Base-by-base conservation (phyloP, 139 green algal species). In the Diplosphaera chodatii region DNA sequence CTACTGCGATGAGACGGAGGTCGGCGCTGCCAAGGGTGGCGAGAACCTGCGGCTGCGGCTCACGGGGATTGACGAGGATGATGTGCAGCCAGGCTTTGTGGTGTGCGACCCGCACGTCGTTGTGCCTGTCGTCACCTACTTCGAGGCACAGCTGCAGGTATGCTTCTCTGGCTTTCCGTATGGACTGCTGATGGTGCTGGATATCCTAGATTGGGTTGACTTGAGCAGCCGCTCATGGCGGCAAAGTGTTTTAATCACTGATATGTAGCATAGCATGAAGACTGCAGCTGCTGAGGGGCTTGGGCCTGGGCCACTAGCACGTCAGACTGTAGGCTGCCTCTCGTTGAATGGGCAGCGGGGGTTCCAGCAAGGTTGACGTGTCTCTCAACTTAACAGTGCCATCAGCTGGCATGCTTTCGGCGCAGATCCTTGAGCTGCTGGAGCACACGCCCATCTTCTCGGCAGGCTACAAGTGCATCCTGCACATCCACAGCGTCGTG, bases 361-460 rank as follows among this genome's bases (percentile, higher is more conserved):
- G n/a, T n/a, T n/a, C n/a, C n/a, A n/a, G n/a, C n/a, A n/a, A n/a
- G n/a, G n/a, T n/a, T n/a, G n/a, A n/a, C n/a, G n/a, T n/a, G n/a
- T n/a, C n/a, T n/a, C n/a, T n/a, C n/a, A n/a, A n/a, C n/a, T n/a
- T n/a, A n/a, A n/a, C n/a, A n/a, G n/a, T n/a, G n/a, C n/a, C n/a
- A n/a, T n/a, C n/a, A n/a, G n/a, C n/a, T n/a, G n/a, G n/a, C n/a
- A 8, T 48, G 37, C 37, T 21, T 13, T 13, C 37, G 29, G 30
- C 34, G 32, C 67, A 79, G 64, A 78, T 95, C 4, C 48, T 94
- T 72, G 90, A 96, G 70, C 82, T 96, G 55, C 74, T 96, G 72
- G 91, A 99, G 75, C 95, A 99, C 86, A 99, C 98, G 83, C 80
- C 92, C 48, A 91, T 99, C 73, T 97, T 99, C 83, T 98, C 91